A percentile compares a stretch with the other conserved stretches of the same genome.
Conservation (phyloP, 1,139 yeast genomes). For the Saccharomycopsis hybrid region DNA sequence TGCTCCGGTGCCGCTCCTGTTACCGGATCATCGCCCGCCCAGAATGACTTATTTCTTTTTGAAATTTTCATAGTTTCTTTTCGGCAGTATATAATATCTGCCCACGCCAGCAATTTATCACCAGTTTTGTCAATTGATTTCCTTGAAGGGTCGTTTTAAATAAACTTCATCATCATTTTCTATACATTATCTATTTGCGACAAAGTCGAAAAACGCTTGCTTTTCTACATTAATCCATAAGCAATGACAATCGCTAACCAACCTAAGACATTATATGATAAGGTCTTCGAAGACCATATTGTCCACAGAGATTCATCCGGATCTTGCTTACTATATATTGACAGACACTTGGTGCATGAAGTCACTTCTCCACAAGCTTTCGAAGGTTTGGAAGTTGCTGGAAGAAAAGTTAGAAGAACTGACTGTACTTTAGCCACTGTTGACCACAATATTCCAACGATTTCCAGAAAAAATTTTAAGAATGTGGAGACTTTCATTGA, state of each 20-base stretch:
- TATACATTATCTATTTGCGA: too few relatives aligned
- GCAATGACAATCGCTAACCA: conserved; percentile 14
- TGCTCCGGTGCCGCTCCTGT: conserved; percentile 9
- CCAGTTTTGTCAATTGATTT: too few relatives aligned
- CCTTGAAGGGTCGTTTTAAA: too few relatives aligned
- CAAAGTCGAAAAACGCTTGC: too few relatives aligned
- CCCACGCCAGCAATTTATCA: too few relatives aligned
- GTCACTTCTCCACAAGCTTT: conserved; percentile 99
- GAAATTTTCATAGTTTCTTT: too few relatives aligned
- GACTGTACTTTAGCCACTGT: conserved; percentile 97
- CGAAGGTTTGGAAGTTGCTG: conserved; percentile 86
- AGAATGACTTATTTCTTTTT: not conserved
- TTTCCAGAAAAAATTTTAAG: conserved; percentile 69
- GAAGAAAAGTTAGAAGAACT: conserved; percentile 79
- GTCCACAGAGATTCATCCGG: conserved; percentile 87
- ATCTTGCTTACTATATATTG: conserved; percentile 80
- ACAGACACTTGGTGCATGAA: conserved; percentile 95
- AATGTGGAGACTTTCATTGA: conserved; percentile 75
- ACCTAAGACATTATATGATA: conserved; percentile 82
- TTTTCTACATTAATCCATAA: too few relatives aligned
- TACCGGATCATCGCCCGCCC: conserved; percentile 10
- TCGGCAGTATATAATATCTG: too few relatives aligned
- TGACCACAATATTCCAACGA: conserved; percentile 96
- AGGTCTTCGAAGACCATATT: conserved; percentile 90
- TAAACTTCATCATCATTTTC: too few relatives aligned